phyloP scores from a whole-genome alignment of 805 yeast genomes.

The Zygotorulaspora florentina region DNA sequence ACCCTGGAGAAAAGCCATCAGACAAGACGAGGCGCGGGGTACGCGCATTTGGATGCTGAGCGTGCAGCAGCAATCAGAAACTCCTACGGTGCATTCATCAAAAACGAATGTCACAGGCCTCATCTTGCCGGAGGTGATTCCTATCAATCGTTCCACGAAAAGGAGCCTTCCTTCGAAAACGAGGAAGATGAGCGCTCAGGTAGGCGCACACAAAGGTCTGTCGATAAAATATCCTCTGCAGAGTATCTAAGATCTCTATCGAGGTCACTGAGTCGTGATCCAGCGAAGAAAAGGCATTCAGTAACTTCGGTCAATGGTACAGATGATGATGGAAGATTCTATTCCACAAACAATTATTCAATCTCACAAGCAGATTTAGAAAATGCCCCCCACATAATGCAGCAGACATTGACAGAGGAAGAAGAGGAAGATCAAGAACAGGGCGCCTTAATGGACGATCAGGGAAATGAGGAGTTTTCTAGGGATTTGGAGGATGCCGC shows the following conservation, averaged over 20 bases:
- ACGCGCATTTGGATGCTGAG: not conserved
- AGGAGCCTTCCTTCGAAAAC: constrained; percentile 32
- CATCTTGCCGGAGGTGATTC: constrained; percentile 78
- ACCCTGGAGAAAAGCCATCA: constrained; percentile 2
- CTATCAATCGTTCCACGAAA: constrained; percentile 55
- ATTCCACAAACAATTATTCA: constrained; percentile 28
- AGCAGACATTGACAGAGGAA: constrained; percentile 20
- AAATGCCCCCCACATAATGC: constrained; percentile 26
- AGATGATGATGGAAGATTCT: constrained; percentile 17
- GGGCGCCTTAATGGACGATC: constrained; percentile 21
- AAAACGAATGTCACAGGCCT: constrained; percentile 40
- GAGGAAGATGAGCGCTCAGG: constrained; percentile 20
- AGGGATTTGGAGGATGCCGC: constrained; percentile 14
- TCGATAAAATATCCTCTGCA: constrained; percentile 29
- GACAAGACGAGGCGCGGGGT: not conserved
- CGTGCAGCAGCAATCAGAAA: constrained; percentile 23
- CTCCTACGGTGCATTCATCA: constrained; percentile 31
- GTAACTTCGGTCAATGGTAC: constrained; percentile 7
- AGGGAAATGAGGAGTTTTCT: constrained; percentile 21
- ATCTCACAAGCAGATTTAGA: constrained; percentile 29
- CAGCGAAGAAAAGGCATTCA: constrained; percentile 8
- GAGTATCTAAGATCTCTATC: constrained; percentile 53
- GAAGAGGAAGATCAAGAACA: constrained; percentile 23
- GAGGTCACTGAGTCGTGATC: constrained; percentile 30
- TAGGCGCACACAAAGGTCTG: constrained; percentile 24